Evolutionary conservation across 78 protist species (phyloP).

Genomic region (Creolimax fragrantissima): DNA sequence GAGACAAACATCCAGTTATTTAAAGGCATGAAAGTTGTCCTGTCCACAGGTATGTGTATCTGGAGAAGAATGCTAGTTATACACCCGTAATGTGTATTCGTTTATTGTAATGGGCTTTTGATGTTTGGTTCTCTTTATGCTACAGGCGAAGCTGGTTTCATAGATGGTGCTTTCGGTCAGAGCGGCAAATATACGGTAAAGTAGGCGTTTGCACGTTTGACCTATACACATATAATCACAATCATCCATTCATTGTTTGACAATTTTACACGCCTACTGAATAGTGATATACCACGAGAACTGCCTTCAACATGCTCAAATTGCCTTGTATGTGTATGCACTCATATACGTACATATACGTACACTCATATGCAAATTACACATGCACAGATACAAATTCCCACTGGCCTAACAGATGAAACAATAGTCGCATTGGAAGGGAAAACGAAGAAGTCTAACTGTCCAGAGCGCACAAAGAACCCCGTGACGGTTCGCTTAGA

Average conservation of each 20-base stretch:
- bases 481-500: not conserved
- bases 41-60: constrained; percentile 24
- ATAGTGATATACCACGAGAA: too few relatives aligned
- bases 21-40: constrained; percentile 42
- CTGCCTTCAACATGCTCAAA: too few relatives aligned
- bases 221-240: not conserved
- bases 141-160: constrained; percentile 39
- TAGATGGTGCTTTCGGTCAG: constrained; percentile 77
- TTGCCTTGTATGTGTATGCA: not conserved
- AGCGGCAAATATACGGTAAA: constrained; percentile 65
- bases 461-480: not conserved
- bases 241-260: not conserved
- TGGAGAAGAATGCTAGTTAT: too few relatives aligned
- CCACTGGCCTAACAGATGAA: not conserved
- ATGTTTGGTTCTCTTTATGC: too few relatives aligned
- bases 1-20: constrained; percentile 59
- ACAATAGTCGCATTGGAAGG: not conserved
- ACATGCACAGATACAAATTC: not conserved
- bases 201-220: not conserved
- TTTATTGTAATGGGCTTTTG: too few relatives aligned
- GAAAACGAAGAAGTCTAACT: not conserved
- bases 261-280: too few relatives aligned
- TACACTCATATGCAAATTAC: not conserved
- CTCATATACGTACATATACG: not conserved
- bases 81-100: too few relatives aligned